Evolutionary conservation across 768 basidiomycete species (phyloP).

Genomic region (Boletus sp.): DNA sequence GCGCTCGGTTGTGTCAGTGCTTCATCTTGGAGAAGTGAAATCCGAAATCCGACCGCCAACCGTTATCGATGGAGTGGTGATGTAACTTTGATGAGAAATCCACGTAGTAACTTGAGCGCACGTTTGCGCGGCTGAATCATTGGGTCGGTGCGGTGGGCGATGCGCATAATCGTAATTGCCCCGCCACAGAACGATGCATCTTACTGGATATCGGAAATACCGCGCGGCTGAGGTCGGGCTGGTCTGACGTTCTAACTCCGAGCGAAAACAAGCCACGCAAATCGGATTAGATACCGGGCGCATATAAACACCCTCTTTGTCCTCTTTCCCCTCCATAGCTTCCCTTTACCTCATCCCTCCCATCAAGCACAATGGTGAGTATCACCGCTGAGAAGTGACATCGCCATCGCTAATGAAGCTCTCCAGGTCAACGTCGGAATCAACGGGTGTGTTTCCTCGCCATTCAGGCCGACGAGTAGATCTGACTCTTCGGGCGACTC

Average conservation of each 20-base stretch:
- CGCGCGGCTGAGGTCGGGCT: conserved; percentile 13
- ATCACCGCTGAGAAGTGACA: neutral
- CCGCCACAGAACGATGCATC: neutral
- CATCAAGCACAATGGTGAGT: conserved; percentile 26
- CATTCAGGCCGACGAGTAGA: neutral
- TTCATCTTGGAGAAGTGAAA: neutral
- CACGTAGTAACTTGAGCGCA: neutral
- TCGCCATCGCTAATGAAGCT: conserved; percentile 1
- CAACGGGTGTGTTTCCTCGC: conserved; percentile 69
- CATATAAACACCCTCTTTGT: conserved; percentile 26
- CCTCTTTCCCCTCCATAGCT: conserved; percentile 1
- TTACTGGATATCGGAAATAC: neutral
- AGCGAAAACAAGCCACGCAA: conserved; percentile 17
- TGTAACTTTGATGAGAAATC: neutral
- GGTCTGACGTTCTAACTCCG: conserved; percentile 24
- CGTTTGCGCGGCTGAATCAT: conserved; percentile 5
- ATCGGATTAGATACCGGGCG: conserved; percentile 23
- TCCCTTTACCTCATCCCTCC: conserved; percentile 1
- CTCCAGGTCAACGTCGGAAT: conserved; percentile 83
- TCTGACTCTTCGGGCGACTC: conserved; percentile 12
- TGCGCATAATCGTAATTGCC: conserved; percentile 8
- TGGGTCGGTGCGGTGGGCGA: conserved; percentile 2
- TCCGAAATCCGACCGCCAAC: neutral
- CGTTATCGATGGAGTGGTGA: neutral
- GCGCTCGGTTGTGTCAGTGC: neutral